Conservation (phyloP, 2,329 filamentous ascomycete genomes). For the Diaporthe sp. region DNA sequence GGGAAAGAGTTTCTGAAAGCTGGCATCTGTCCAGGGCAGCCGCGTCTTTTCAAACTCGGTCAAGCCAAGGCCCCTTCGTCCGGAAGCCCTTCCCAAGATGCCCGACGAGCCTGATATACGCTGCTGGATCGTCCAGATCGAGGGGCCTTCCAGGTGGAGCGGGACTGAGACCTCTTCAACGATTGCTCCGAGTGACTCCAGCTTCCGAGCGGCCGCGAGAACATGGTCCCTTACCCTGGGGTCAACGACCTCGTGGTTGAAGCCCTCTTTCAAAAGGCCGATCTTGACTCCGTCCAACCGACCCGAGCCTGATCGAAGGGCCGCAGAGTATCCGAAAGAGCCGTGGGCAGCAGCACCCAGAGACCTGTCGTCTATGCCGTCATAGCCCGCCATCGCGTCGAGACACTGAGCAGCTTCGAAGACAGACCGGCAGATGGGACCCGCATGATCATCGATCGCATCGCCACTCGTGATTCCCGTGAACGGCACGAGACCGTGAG, state of each 20-base stretch:
- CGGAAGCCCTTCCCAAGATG: constrained; percentile 49
- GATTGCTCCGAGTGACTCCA: not conserved
- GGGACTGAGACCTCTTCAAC: constrained; percentile 9
- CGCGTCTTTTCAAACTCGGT: constrained; percentile 40
- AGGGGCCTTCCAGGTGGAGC: constrained; percentile 11
- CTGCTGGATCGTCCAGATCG: constrained; percentile 27
- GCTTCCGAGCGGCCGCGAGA: constrained; percentile 6
- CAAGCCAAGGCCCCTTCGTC: constrained; percentile 47
- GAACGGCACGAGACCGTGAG: constrained; percentile 64
- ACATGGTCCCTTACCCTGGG: constrained; percentile 1
- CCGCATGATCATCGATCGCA: constrained; percentile 65
- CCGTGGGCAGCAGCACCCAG: constrained; percentile 47
- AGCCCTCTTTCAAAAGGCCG: constrained; percentile 1
- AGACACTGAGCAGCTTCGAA: constrained; percentile 55
- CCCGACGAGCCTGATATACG: constrained; percentile 49
- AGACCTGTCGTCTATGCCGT: constrained; percentile 61
- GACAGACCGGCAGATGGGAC: constrained; percentile 52
- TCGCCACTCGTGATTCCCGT: constrained; percentile 64
- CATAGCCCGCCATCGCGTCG: constrained; percentile 62
- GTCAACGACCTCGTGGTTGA: constrained; percentile 11
- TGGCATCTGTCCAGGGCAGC: not conserved
- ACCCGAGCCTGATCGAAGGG: not conserved
- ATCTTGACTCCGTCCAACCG: constrained; percentile 16
- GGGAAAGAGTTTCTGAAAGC: constrained; percentile 12
- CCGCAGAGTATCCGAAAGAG: not conserved